A percentile compares a stretch with the other conserved stretches of the same genome.
Conservation (phyloP, 129 eudicot species). For the sunflower (Helianthus annuus) region HanXRQr2.0-SUNRISE NC_035436.2:182471427-182471926, state of each 20-base stretch:
- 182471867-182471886: slow-evolving; percentile 6
- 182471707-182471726: slow-evolving; percentile 89
- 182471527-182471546: no score
- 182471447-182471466: no score
- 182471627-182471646: not conserved
- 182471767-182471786: slow-evolving; percentile 16
- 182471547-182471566: not conserved
- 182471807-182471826: not conserved
- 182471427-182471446: no score
- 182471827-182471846: not conserved
- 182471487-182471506: no score
- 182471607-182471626: not conserved
- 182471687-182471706: slow-evolving; percentile 88
- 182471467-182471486: no score
- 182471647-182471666: not conserved
- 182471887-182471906: slow-evolving; percentile 4
- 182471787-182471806: not conserved
- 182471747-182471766: slow-evolving; percentile 42
- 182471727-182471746: slow-evolving; percentile 58
- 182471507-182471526: no score
- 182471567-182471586: not conserved
- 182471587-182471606: not conserved
- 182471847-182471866: slow-evolving; percentile 8
- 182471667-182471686: slow-evolving; percentile 48
- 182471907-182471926: not conserved